Percentiles rank a stretch among this genome's conserved stretches.
phyloP scores from a whole-genome alignment of 345 rosid species.

The Moringa oleifera region DNA sequence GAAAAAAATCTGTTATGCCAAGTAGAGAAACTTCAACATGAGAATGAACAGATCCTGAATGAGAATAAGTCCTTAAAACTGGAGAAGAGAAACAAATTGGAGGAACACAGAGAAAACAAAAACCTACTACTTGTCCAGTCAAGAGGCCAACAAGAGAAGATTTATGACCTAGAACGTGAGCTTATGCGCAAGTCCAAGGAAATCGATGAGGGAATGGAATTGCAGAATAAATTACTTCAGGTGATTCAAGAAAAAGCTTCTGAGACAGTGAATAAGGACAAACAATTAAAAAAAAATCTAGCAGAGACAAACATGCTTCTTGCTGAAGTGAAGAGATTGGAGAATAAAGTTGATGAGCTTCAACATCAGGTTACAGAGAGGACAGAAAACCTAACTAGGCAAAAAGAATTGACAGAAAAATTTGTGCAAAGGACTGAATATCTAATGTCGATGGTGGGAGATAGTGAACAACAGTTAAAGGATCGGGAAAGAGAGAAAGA shows the following conservation, averaged over 20 bases:
- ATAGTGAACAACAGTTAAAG: slow-evolving; percentile 28
- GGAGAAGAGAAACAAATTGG: slow-evolving; percentile 32
- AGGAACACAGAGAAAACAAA: slow-evolving; percentile 25
- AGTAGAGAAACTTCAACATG: slow-evolving; percentile 45
- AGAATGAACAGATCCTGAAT: slow-evolving; percentile 33
- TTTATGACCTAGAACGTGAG: slow-evolving; percentile 31
- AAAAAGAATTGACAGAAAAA: slow-evolving; percentile 30
- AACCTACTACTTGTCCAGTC: slow-evolving; percentile 17
- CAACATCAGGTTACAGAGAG: slow-evolving; percentile 34
- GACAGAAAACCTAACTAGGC: slow-evolving; percentile 24
- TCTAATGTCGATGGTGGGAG: slow-evolving; percentile 18
- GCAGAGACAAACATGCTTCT: slow-evolving; percentile 32
- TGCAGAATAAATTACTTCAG: slow-evolving; percentile 33
- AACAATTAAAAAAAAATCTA: slow-evolving; percentile 32
- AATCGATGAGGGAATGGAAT: slow-evolving; percentile 38
- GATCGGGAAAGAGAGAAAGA: slow-evolving; percentile 38
- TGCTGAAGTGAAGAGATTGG: slow-evolving; percentile 34
- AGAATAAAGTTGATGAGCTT: slow-evolving; percentile 33
- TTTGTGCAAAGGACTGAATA: slow-evolving; percentile 28
- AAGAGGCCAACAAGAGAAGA: slow-evolving; percentile 24
- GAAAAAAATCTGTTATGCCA: slow-evolving; percentile 39
- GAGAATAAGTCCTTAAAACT: slow-evolving; percentile 37
- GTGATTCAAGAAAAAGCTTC: slow-evolving; percentile 38
- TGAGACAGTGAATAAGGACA: slow-evolving; percentile 14
- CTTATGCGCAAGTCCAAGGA: slow-evolving; percentile 35